Base-by-base conservation (phyloP, 192 early-diverging fungal genomes). In the Coemansia sp. region DNA sequence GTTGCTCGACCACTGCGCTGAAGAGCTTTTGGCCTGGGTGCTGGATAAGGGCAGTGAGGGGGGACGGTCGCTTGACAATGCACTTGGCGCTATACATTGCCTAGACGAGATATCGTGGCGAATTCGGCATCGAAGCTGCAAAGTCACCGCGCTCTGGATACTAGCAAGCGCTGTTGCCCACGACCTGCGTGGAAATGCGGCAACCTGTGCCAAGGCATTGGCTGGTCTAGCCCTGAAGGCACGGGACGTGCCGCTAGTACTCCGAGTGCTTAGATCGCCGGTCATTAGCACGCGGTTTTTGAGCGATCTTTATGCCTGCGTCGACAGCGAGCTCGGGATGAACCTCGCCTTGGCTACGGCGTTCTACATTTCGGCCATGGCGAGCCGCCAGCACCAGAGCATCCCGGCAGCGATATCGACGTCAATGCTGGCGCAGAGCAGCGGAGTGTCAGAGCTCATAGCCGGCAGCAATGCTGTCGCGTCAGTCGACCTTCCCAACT, bases 51-150 rank as follows among this genome's bases (percentile, higher is more conserved):
- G 29, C 25, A 32, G 1, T 2, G 14, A 0, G 12, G 14, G 15
- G 1, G 51, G 51, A 7, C 51, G 8, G 51, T 15, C 27, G 29
- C 29, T 54, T 14, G 64, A 58, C 14, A 38, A 22, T 27, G 32
- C 57, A 2, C 35, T 67, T 15, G 60, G 43, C 0, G 59, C 64
- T 4, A 64, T 46, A 4, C 38, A 53, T 9, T 40, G 11, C 20
- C 35, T 76, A 64, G 25, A 56, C 6, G 68, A 70, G 40, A 70
- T 76, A 11, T 60, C 69, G 32, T 58, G 68, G 68, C 59, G 69
- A 14, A 58, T 62, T 24, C 31, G 39, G 8, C 61, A 53, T 31
- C n/a, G 20, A 9, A 8, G 22, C 10, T 39, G 12, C 15, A 61
- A n/a, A 19, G 6, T 10, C 17, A 22, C 32, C 8, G 43, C 65